A percentile compares a stretch with the other conserved stretches of the same genome.
phyloP scores from a whole-genome alignment of 139 green algal species.

The Astrephomene gubernaculifera region DNA sequence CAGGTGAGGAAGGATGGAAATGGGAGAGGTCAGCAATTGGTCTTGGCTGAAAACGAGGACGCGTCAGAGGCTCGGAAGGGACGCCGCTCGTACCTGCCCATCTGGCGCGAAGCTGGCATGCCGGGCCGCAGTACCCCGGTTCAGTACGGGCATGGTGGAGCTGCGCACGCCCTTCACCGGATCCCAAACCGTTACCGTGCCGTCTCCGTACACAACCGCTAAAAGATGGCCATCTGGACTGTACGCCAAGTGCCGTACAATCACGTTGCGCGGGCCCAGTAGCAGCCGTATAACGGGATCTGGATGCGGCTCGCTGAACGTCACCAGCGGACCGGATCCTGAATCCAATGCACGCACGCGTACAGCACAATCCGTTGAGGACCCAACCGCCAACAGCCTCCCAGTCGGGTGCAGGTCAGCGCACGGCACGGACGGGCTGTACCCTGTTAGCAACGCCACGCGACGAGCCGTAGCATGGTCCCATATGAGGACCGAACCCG shows the following conservation, averaged over 20 bases:
- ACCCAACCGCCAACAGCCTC: conserved; percentile 7
- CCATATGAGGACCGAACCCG: background rate
- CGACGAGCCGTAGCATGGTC: background rate
- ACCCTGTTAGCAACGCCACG: background rate
- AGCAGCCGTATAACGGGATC: background rate
- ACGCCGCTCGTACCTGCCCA: conserved; percentile 29
- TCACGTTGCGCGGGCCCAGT: background rate
- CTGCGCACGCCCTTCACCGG: background rate
- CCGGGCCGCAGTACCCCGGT: background rate
- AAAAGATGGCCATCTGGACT: conserved; percentile 40
- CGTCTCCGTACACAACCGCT: conserved; percentile 33
- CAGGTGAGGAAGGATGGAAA: no score
- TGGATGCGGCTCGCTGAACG: conserved; percentile 4
- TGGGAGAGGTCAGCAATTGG: no score
- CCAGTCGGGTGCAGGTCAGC: conserved; percentile 14
- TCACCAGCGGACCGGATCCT: background rate
- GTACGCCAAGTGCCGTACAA: conserved; percentile 32
- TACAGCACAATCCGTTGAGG: conserved; percentile 7
- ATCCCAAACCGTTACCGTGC: conserved; percentile 23
- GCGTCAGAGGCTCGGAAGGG: no score
- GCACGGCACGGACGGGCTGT: conserved; percentile 10
- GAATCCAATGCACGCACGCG: background rate
- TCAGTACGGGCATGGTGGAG: conserved; percentile 13
- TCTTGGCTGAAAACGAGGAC: no score
- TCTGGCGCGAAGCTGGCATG: conserved; percentile 20